These are phyloP conservation scores for Heterobasidion parviporum DNA, from an alignment of 1,284 basidiomycete species.

Conservation along the genomic window DNA sequence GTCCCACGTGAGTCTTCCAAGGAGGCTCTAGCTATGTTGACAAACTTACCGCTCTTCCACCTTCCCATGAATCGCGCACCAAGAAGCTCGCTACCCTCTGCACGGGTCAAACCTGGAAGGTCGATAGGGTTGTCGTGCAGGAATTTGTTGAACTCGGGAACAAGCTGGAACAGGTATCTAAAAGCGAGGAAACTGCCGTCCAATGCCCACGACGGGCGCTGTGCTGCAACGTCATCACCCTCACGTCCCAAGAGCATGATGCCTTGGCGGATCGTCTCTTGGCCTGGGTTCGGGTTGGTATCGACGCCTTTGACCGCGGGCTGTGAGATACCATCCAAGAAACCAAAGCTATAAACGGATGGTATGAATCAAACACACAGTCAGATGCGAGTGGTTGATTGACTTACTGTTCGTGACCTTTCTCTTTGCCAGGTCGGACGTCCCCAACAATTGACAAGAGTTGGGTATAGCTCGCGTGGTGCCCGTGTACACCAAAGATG, in stretches of 20 bases:
- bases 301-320: not conserved
- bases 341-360: not conserved
- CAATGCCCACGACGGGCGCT: not conserved
- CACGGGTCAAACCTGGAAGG: not conserved
- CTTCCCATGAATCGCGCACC: not conserved
- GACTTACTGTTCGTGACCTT: not conserved
- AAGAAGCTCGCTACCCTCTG: not conserved
- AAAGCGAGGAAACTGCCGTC: not conserved
- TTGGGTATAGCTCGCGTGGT: not conserved
- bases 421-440: not conserved
- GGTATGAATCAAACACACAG: not conserved
- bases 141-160: not conserved
- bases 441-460: not conserved
- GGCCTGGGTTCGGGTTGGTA: not conserved
- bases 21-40: not conserved
- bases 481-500: not conserved
- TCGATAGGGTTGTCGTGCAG: not conserved
- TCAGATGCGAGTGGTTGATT: not conserved
- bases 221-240: not conserved
- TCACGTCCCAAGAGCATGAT: not conserved
- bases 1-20: not conserved
- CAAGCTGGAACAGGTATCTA: not conserved
- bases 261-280: not conserved
- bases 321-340: not conserved
- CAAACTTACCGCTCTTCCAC: conserved; percentile 1